Conservation (phyloP, 192 early-diverging fungal species). For the Umbelopsis sp. region DNA sequence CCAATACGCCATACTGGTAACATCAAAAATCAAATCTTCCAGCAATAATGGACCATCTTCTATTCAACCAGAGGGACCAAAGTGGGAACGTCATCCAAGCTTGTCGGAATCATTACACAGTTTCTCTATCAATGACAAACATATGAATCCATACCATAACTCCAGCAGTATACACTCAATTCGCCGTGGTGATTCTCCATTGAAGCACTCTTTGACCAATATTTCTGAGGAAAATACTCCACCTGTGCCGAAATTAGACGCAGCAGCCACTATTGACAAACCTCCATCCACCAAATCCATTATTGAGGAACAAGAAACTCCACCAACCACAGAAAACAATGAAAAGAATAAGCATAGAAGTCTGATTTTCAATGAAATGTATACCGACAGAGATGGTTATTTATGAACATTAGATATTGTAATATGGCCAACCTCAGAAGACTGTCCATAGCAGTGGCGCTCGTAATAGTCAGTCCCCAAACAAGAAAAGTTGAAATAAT, state of each 20-base stretch:
- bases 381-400: not conserved
- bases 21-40: not conserved
- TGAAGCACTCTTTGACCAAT: not conserved
- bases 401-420: not conserved
- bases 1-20: not conserved
- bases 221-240: not conserved
- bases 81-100: not conserved
- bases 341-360: conserved; percentile 8
- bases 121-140: conserved; percentile 7
- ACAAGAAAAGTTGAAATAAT: too few species aligned
- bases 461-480: too few species aligned
- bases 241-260: not conserved
- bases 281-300: not conserved
- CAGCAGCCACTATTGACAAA: not conserved
- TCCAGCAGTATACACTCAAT: not conserved
- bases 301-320: not conserved
- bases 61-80: not conserved
- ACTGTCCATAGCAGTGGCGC: too few species aligned
- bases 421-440: too few species aligned
- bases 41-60: not conserved
- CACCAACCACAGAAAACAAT: not conserved
- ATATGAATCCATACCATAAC: conserved; percentile 5
- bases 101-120: not conserved
- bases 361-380: not conserved
- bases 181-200: not conserved